These are phyloP conservation scores for Calonectria hongkongensis DNA, from an alignment of 2,329 filamentous ascomycete genomes.

Conservation along the genomic window DNA sequence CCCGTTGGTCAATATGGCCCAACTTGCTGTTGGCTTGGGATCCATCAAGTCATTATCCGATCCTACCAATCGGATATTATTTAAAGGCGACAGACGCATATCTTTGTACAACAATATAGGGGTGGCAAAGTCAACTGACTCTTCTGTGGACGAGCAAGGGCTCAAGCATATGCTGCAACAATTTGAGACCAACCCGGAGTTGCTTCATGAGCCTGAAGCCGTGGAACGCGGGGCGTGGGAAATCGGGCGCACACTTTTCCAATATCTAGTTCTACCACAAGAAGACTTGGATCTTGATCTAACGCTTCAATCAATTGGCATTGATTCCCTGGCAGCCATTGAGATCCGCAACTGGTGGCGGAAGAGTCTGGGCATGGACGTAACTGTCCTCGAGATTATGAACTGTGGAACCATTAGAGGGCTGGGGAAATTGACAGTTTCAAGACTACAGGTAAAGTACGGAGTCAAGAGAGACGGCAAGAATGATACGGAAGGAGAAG, in stretches of 20 bases:
- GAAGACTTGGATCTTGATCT: slow-evolving; percentile 30
- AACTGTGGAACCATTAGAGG: not conserved
- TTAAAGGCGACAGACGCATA: not conserved
- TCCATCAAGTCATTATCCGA: not conserved
- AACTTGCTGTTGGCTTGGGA: not conserved
- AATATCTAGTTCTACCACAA: slow-evolving; percentile 31
- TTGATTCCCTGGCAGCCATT: slow-evolving; percentile 52
- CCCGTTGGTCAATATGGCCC: not conserved
- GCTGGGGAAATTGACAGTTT: not conserved
- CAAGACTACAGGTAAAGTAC: not conserved
- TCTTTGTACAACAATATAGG: not conserved
- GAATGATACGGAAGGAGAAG: too few species aligned
- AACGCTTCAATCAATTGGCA: slow-evolving; percentile 28
- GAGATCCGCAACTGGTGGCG: slow-evolving; percentile 52
- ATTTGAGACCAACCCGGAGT: not conserved
- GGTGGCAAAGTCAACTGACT: not conserved
- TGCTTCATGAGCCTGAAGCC: not conserved
- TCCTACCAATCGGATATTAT: not conserved
- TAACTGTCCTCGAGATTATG: slow-evolving; percentile 49
- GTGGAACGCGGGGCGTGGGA: not conserved
- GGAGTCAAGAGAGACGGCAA: not conserved
- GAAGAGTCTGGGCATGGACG: slow-evolving; percentile 44
- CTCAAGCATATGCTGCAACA: not conserved
- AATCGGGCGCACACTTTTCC: slow-evolving; percentile 26
- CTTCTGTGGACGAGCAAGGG: not conserved